A percentile compares a stretch with the other conserved stretches of the same genome.
Conservation (phyloP, 805 yeast genomes). For the Wickerhamiella brachini region DNA sequence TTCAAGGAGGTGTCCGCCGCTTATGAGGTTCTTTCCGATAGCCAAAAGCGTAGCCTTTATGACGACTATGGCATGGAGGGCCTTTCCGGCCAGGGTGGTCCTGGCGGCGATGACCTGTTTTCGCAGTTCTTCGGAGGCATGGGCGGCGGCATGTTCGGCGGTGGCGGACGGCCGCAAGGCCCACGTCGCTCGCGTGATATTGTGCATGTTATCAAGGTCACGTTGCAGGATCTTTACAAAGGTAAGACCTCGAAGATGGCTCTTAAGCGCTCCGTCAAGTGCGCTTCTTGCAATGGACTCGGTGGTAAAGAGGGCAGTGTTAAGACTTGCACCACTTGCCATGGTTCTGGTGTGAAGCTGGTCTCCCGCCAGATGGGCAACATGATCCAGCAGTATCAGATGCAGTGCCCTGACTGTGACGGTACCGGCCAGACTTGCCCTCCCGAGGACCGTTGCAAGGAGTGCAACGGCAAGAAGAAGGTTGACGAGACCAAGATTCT, state of each 20-base stretch:
- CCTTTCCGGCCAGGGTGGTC: slow-evolving; percentile 59
- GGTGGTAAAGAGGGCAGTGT: slow-evolving; percentile 93
- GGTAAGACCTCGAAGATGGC: slow-evolving; percentile 88
- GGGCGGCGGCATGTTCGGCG: slow-evolving; percentile 30
- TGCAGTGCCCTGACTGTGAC: slow-evolving; percentile 80
- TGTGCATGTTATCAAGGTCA: slow-evolving; percentile 70
- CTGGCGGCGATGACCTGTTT: slow-evolving; percentile 58
- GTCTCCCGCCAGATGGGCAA: slow-evolving; percentile 98
- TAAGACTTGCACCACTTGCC: slow-evolving; percentile 73
- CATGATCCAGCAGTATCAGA: slow-evolving; percentile 95
- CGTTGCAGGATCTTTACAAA: slow-evolving; percentile 43
- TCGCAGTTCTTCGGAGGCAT: slow-evolving; percentile 74
- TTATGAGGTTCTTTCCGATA: slow-evolving; percentile 75
- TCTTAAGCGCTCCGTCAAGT: slow-evolving; percentile 76
- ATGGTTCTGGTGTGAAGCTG: slow-evolving; percentile 83
- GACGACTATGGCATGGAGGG: slow-evolving; percentile 94
- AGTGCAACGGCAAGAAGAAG: slow-evolving; percentile 82
- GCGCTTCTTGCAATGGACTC: slow-evolving; percentile 81
- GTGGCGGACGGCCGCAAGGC: slow-evolving; percentile 57
- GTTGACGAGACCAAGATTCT: slow-evolving; percentile 78
- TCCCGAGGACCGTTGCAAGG: slow-evolving; percentile 75
- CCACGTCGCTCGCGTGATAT: slow-evolving; percentile 86
- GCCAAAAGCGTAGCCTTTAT: slow-evolving; percentile 76
- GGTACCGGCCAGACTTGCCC: slow-evolving; percentile 86
- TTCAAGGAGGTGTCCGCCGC: slow-evolving; percentile 86